A percentile compares a stretch with the other conserved stretches of the same genome.
Evolutionary conservation across 805 yeast genomes (phyloP).

Genomic region (Alloascoidea hylecoeti): DNA sequence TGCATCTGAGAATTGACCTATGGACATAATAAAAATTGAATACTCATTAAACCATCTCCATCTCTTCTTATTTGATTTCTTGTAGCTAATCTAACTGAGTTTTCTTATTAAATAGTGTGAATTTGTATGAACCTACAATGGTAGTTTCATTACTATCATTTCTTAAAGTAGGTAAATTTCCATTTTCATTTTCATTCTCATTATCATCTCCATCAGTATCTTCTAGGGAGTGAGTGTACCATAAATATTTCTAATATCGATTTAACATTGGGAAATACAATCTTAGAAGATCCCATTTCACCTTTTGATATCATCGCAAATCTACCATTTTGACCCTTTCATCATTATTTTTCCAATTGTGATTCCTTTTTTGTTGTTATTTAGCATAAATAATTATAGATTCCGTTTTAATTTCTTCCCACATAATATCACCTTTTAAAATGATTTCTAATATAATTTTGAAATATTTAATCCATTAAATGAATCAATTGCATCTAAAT

Average conservation of each 20-base stretch:
- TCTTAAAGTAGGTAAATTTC: no score
- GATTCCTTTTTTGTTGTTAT: no score
- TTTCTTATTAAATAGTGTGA: conserved; percentile 29
- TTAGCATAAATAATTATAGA: conserved; percentile 33
- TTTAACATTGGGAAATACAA: conserved; percentile 49
- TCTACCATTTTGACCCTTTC: conserved; percentile 19
- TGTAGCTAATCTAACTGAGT: conserved; percentile 33
- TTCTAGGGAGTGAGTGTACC: conserved; percentile 13
- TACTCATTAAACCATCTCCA: conserved; percentile 28
- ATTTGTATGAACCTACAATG: conserved; percentile 35
- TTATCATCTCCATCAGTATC: conserved; percentile 7
- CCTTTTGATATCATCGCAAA: conserved; percentile 52
- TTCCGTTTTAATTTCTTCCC: conserved; percentile 35
- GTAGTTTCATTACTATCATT: conserved; percentile 13
- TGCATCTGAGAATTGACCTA: no score
- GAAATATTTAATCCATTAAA: conserved; percentile 22
- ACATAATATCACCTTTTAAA: conserved; percentile 35
- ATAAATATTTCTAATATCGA: conserved; percentile 47
- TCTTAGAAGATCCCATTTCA: conserved; percentile 58
- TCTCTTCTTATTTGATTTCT: conserved; percentile 43
- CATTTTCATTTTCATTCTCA: no score
- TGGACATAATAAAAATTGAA: conserved; percentile 27
- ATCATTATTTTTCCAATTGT: no score
- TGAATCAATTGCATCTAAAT: conserved; percentile 2
- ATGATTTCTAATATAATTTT: conserved; percentile 34